Conservation (phyloP, 352 stramenopile species). For the Phytopythium helicoides region DNA sequence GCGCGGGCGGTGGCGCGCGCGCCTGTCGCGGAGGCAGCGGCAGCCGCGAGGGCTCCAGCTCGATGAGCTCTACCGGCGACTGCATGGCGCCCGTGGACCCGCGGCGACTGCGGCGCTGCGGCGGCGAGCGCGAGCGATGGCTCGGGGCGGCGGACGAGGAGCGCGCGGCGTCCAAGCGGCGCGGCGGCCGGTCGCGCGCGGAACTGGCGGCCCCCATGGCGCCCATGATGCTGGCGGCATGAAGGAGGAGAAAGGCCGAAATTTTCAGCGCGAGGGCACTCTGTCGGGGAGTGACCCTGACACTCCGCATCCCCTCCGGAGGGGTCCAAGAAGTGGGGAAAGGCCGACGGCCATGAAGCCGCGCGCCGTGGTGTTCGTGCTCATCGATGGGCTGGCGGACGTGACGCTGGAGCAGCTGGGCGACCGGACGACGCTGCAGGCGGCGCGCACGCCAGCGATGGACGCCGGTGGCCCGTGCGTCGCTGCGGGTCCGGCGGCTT, state of each 20-base stretch:
- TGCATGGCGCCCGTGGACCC: slow-evolving; percentile 1
- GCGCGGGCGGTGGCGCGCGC: slow-evolving; percentile 1
- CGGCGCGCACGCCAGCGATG: slow-evolving; percentile 75
- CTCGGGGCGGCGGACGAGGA: not conserved
- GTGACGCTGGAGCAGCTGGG: slow-evolving; percentile 60
- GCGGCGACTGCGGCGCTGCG: not conserved
- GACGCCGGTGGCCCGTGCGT: slow-evolving; percentile 77
- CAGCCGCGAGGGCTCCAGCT: slow-evolving; percentile 5
- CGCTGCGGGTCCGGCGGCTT: not conserved
- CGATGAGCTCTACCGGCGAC: slow-evolving; percentile 3
- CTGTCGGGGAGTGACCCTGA: too few relatives aligned
- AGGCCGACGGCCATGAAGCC: too few relatives aligned
- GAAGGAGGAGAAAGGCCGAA: too few relatives aligned
- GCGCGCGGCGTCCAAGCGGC: not conserved
- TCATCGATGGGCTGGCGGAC: slow-evolving; percentile 85
- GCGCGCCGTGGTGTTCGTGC: slow-evolving; percentile 75
- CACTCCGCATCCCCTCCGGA: too few relatives aligned
- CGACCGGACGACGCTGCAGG: slow-evolving; percentile 61
- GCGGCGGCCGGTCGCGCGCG: too few relatives aligned
- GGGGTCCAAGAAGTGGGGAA: too few relatives aligned
- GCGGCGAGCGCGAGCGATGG: not conserved
- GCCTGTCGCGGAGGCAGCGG: slow-evolving; percentile 3
- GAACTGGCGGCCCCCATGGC: not conserved
- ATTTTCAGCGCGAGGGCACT: too few relatives aligned
- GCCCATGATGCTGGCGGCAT: not conserved